Conservation (phyloP, 2,329 filamentous ascomycete genomes). For the Hyphodiscus sp. region DNA sequence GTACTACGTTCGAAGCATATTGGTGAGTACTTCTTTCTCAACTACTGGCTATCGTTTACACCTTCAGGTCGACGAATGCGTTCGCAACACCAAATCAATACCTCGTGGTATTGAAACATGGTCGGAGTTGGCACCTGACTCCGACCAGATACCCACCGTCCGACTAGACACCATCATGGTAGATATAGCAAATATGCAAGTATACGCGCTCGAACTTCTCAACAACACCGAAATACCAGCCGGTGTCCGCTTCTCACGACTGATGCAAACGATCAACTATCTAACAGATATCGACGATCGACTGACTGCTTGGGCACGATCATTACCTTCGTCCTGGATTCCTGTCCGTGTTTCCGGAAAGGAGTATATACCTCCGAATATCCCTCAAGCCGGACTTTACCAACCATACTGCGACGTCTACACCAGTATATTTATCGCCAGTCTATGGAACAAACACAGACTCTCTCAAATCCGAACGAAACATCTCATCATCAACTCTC, state of each 20-base stretch:
- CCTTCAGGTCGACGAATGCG: constrained; percentile 2
- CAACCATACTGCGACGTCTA: constrained; percentile 6
- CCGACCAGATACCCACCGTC: not conserved
- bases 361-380: not conserved
- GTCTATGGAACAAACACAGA: constrained; percentile 4
- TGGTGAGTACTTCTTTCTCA: constrained; percentile 1
- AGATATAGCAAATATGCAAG: constrained; percentile 5
- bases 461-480: not conserved
- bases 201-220: not conserved
- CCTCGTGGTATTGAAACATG: constrained; percentile 1
- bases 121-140: not conserved
- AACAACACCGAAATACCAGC: not conserved
- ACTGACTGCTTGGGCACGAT: constrained; percentile 1
- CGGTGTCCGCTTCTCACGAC: not conserved
- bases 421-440: not conserved
- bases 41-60: not conserved
- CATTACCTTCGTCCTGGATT: constrained; percentile 1
- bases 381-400: constrained; percentile 3
- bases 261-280: not conserved
- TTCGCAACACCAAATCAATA: not conserved
- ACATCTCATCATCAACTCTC: not conserved
- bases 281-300: constrained; percentile 2
- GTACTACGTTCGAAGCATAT: constrained; percentile 1
- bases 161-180: constrained; percentile 6
- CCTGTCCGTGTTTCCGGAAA: not conserved